These are phyloP conservation scores for Amborella trichopoda DNA, from an alignment of 164 flowering plant species.

Conservation along the genomic window DNA sequence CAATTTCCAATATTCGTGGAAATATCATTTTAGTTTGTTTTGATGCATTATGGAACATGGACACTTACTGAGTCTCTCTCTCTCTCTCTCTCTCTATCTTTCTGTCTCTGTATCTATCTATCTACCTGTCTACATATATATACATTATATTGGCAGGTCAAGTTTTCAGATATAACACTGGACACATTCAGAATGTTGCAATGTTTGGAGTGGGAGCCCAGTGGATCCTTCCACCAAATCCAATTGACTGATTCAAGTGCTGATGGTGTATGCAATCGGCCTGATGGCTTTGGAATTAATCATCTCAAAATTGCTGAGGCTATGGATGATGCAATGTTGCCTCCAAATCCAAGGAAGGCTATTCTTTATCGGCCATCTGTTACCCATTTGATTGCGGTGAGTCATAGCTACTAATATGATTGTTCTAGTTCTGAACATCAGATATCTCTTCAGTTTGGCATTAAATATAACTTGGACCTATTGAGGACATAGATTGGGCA, in stretches of 20 bases:
- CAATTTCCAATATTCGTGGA: no score
- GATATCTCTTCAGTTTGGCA: no score
- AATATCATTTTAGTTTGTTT: no score
- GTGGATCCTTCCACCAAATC: slow-evolving; percentile 68
- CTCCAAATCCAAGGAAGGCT: slow-evolving; percentile 86
- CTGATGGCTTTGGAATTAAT: slow-evolving; percentile 66
- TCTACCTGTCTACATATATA: no score
- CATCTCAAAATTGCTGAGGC: slow-evolving; percentile 75
- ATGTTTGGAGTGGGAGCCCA: slow-evolving; percentile 97
- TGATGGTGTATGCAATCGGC: slow-evolving; percentile 52
- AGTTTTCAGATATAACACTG: slow-evolving; percentile 83
- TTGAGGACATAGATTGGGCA: no score
- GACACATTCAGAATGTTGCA: slow-evolving; percentile 93
- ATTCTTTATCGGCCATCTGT: slow-evolving; percentile 76
- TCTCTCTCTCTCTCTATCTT: no score
- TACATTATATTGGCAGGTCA: slow-evolving; percentile 58
- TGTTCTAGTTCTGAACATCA: background rate
- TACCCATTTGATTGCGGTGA: slow-evolving; percentile 76
- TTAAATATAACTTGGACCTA: no score
- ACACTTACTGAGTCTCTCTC: no score
- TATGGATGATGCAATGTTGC: slow-evolving; percentile 74
- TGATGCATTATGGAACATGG: no score
- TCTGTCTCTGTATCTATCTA: no score
- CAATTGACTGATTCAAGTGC: slow-evolving; percentile 36
- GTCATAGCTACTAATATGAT: slow-evolving; percentile 12